Evolutionary conservation across 306 rosid genomes (phyloP).

Genomic region (Gleditsia sinensis): DNA sequence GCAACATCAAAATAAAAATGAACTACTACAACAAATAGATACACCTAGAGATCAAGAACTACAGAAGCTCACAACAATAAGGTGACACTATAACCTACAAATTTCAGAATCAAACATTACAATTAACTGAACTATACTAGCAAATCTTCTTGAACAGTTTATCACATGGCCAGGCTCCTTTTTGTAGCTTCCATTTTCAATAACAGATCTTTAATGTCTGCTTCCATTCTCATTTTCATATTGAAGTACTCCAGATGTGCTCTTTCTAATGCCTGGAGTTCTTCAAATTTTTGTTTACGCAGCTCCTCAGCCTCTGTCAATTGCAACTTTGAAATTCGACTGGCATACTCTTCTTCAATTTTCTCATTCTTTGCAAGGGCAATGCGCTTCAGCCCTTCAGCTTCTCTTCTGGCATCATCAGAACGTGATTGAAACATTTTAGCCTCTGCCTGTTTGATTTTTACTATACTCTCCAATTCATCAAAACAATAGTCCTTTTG

Average conservation of each 20-base stretch:
- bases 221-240: conserved; percentile 92
- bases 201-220: conserved; percentile 83
- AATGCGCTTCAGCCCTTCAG: conserved; percentile 87
- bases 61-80: conserved; percentile 37
- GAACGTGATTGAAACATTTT: conserved; percentile 92
- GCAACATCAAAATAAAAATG: conserved; percentile 44
- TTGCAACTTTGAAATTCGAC: conserved; percentile 70
- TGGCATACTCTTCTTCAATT: conserved; percentile 75
- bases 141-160: conserved; percentile 22
- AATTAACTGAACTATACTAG: conserved; percentile 47
- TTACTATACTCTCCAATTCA: conserved; percentile 82
- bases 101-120: conserved; percentile 32
- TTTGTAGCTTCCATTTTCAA: conserved; percentile 96
- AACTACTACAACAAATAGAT: conserved; percentile 40
- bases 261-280: conserved; percentile 77
- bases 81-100: conserved; percentile 41
- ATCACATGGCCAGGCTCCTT: conserved; percentile 72
- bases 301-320: conserved; percentile 69
- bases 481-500: conserved; percentile 78
- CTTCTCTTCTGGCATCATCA: conserved; percentile 92
- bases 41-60: conserved; percentile 48
- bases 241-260: conserved; percentile 74
- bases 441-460: conserved; percentile 87
- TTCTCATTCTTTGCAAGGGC: conserved; percentile 85
- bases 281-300: conserved; percentile 80